These are phyloP conservation scores for Pistacia integerrima DNA, from an alignment of 345 rosid species.

Conservation along the genomic window DNA sequence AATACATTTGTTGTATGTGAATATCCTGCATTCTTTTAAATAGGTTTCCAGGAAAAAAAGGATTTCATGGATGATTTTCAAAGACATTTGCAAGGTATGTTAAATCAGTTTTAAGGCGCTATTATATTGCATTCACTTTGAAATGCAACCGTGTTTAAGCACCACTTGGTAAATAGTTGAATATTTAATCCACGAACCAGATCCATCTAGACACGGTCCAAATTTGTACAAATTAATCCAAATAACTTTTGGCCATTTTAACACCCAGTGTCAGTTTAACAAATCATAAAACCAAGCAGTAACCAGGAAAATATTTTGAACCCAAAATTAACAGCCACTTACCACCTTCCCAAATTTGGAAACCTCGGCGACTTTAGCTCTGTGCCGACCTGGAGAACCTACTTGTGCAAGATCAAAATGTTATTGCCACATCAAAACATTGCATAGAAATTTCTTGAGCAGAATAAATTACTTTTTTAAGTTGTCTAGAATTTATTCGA, in stretches of 20 bases:
- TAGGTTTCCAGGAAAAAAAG: not conserved
- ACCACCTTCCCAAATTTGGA: conserved; percentile 52
- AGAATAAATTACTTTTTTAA: not conserved
- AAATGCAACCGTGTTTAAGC: not conserved
- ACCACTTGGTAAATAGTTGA: not conserved
- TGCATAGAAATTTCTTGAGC: not conserved
- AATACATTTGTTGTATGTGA: not conserved
- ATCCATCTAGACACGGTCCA: not conserved
- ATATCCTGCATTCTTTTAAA: not conserved
- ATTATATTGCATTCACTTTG: not conserved
- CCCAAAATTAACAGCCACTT: conserved; percentile 24
- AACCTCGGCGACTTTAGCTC: conserved; percentile 42
- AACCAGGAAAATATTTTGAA: not conserved
- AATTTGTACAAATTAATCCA: not conserved
- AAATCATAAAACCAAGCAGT: conserved; percentile 7
- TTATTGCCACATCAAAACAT: not conserved
- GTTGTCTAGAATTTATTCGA: not conserved
- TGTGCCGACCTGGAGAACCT: conserved; percentile 46
- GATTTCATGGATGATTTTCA: too few species aligned
- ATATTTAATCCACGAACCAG: conserved; percentile 2
- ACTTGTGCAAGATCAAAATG: not conserved
- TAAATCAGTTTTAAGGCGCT: conserved; percentile 1
- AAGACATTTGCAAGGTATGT: not conserved
- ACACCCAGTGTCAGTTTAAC: not conserved
- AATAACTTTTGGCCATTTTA: not conserved